Base-by-base conservation (phyloP, 352 stramenopile species). In the Blastocystis sp. region DNA sequence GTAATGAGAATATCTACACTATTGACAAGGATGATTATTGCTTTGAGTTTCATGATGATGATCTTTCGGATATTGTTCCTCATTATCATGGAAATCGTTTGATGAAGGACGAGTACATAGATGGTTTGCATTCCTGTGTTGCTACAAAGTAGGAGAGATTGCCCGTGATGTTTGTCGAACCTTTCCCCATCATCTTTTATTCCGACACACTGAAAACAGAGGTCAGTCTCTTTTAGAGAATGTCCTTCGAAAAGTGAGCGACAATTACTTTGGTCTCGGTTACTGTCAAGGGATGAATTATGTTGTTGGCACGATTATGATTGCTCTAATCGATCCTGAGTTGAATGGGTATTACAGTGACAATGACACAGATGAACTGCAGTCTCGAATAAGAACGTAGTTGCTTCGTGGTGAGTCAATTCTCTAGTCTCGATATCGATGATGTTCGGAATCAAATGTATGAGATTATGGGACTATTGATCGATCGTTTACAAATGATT, bases 281-380 rank as follows among this genome's bases (percentile, higher is more conserved):
- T 84, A 84, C 39, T 84, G 73, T 43, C 73, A 84, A 47, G 73
- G 73, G 18, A 84, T 84, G 73, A 84, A 84, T 55, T 84, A 68
- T 37, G 73, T 84, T 2, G 73, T 68, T 45, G 73, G 73, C 8
- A 26, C 73, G 3, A 66, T 84, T 37, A 63, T 84, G 13, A 45
- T 84, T 23, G 73, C 73, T 8, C 50, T 68, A 8, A 18, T 84
- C 34, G 73, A 84, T 47, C 73, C 73, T n/a, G 73, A 84, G 55
- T 23, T 63, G n/a, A 84, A 84, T 26, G 73, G 73, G 20, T 84
- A 84, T 55, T 84, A 84, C 26, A 69, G 50, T 45, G 73, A 84
- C 26, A 84, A 84, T 45, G 73, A 84, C 34, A 84, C 54, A 26
- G 73, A 84, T 45, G 73, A 84, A 37, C 50, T 84, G 20, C 50